Conservation (phyloP, 345 rosid species). For the Angophora floribunda region DNA sequence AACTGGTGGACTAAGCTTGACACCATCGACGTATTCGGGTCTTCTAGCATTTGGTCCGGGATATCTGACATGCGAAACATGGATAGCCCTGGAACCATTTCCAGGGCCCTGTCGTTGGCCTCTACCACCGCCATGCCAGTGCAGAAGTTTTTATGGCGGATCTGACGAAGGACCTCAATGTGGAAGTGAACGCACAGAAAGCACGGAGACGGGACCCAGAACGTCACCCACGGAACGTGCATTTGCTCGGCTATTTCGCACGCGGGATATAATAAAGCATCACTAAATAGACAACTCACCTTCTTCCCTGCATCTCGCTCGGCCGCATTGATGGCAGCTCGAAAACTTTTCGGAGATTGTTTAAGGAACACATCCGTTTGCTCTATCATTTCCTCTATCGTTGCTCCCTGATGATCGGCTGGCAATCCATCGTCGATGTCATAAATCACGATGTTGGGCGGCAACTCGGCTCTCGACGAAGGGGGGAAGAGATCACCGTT, state of each 20-base stretch:
- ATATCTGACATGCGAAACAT: neutral
- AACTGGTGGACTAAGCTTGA: neutral
- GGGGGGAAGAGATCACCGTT: neutral
- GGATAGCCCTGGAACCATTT: neutral
- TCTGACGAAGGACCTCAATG: neutral
- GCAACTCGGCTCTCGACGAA: neutral
- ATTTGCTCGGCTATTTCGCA: neutral
- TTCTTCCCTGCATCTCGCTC: neutral
- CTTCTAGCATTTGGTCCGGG: neutral
- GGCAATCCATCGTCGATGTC: neutral
- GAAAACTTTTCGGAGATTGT: neutral
- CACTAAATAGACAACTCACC: neutral
- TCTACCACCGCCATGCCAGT: neutral
- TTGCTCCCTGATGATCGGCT: neutral
- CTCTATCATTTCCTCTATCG: neutral
- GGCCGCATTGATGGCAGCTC: neutral
- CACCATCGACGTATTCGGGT: neutral
- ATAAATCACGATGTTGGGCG: neutral
- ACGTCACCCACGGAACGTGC: neutral
- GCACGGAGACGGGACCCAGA: neutral
- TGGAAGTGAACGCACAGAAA: neutral
- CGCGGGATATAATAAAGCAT: neutral
- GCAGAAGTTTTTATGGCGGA: neutral
- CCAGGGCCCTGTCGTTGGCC: neutral
- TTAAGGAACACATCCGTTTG: neutral